Conservation (phyloP, 352 stramenopile species). For the Aphanomyces invadans region DNA sequence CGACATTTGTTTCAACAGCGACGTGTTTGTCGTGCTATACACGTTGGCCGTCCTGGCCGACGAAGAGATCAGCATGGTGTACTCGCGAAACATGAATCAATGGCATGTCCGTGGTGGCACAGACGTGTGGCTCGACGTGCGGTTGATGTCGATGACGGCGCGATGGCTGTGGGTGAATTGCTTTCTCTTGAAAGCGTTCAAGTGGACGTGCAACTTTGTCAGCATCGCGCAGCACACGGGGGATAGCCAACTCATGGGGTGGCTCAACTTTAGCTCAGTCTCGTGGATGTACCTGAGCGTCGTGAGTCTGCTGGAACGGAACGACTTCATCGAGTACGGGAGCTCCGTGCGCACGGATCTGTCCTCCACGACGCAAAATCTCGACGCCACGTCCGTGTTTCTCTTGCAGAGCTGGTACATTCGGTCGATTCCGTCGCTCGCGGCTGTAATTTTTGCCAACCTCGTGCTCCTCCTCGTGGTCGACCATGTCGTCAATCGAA, state of each 20-base stretch:
- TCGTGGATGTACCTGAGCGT: slow-evolving; percentile 12
- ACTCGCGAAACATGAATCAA: not conserved
- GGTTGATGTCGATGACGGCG: not conserved
- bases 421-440: not conserved
- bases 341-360: not conserved
- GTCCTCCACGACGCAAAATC: not conserved
- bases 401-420: slow-evolving; percentile 17
- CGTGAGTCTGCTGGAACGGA: not conserved
- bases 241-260: slow-evolving; percentile 7
- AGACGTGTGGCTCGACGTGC: not conserved
- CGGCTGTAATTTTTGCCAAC: slow-evolving; percentile 1
- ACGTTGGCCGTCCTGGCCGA: slow-evolving; percentile 1
- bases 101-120: not conserved
- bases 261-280: slow-evolving; percentile 16
- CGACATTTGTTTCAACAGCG: slow-evolving; percentile 20
- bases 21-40: slow-evolving; percentile 23
- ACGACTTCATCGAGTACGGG: slow-evolving; percentile 2
- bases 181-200: not conserved
- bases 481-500: slow-evolving; percentile 8
- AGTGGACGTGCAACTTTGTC: not conserved
- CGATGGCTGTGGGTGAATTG: slow-evolving; percentile 21
- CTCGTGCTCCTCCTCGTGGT: not conserved
- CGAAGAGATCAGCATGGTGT: not conserved
- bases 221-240: slow-evolving; percentile 1
- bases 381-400: slow-evolving; percentile 5